These are phyloP conservation scores for Colletotrichum cordylinicola DNA, from an alignment of 2,329 filamentous ascomycete species.

Conservation along the genomic window DNA sequence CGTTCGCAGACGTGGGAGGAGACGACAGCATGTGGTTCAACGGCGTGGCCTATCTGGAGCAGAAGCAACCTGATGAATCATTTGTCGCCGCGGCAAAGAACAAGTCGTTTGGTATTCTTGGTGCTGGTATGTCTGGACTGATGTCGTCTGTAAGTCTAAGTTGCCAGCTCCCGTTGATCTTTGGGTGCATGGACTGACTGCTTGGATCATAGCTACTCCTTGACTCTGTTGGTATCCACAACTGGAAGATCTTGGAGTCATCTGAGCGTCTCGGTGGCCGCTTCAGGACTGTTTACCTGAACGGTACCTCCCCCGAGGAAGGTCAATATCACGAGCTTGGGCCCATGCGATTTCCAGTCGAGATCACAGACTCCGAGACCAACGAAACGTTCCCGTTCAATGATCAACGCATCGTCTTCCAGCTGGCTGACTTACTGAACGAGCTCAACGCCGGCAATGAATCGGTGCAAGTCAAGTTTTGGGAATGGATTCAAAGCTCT, in stretches of 20 bases:
- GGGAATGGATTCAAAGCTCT: slow-evolving; percentile 43
- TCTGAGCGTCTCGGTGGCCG: slow-evolving; percentile 45
- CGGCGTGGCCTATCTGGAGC: slow-evolving; percentile 28
- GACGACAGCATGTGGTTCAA: slow-evolving; percentile 28
- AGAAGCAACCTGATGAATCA: slow-evolving; percentile 27
- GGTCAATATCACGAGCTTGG: slow-evolving; percentile 43
- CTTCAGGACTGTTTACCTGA: slow-evolving; percentile 47
- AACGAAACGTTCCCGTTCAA: slow-evolving; percentile 46
- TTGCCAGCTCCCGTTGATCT: rapidly evolving
- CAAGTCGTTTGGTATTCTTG: slow-evolving; percentile 37
- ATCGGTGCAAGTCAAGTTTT: slow-evolving; percentile 41
- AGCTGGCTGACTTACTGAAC: slow-evolving; percentile 46
- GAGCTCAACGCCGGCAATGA: slow-evolving; percentile 38
- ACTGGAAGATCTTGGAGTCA: slow-evolving; percentile 51
- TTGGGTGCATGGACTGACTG: not conserved
- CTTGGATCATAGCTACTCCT: slow-evolving; percentile 36
- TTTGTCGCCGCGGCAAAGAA: slow-evolving; percentile 27
- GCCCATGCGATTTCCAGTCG: slow-evolving; percentile 48
- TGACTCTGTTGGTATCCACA: slow-evolving; percentile 47
- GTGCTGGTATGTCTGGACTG: slow-evolving; percentile 41
- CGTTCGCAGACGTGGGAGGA: slow-evolving; percentile 22
- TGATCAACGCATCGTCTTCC: slow-evolving; percentile 48
- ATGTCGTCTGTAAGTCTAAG: slow-evolving; percentile 28
- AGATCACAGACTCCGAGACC: slow-evolving; percentile 41
- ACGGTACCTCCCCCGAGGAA: slow-evolving; percentile 33